Conservation (phyloP, 805 yeast genomes). For the Kodamaea leandrae region DNA sequence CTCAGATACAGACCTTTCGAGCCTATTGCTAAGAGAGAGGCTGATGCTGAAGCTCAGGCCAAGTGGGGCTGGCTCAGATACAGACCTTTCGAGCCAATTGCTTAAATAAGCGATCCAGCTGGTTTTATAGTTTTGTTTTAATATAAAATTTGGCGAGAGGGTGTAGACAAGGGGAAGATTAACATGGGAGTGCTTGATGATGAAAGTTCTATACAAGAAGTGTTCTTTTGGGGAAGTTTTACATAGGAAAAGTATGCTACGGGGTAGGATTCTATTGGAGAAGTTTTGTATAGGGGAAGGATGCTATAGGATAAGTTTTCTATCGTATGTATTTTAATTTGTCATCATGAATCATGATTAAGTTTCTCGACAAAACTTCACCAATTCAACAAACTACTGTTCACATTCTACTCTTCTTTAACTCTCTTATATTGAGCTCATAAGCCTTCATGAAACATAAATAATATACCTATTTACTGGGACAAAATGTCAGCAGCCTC, state of each 20-base stretch:
- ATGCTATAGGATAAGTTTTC: no score
- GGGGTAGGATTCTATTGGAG: no score
- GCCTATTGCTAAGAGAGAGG: constrained; percentile 16
- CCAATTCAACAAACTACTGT: neutral
- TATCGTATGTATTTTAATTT: no score
- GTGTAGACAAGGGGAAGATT: no score
- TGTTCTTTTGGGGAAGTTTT: neutral
- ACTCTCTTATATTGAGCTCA: neutral
- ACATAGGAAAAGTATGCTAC: no score
- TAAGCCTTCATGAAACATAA: neutral
- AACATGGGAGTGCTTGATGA: neutral
- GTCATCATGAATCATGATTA: no score
- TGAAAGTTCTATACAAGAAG: neutral
- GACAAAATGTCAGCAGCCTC: constrained; percentile 28
- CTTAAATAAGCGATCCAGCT: neutral
- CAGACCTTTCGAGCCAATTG: constrained; percentile 11
- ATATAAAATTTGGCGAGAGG: no score
- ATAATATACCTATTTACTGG: no score
- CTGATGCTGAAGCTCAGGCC: constrained; percentile 11
- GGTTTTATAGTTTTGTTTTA: no score
- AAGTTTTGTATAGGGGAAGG: no score
- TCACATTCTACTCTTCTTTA: neutral
- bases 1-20: constrained; percentile 8
- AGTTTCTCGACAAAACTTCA: no score
- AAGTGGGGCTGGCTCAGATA: constrained; percentile 9